A percentile compares a stretch with the other conserved stretches of the same genome.
Evolutionary conservation across 352 stramenopile genomes (phyloP).

Genomic region (Pythium biforme): DNA sequence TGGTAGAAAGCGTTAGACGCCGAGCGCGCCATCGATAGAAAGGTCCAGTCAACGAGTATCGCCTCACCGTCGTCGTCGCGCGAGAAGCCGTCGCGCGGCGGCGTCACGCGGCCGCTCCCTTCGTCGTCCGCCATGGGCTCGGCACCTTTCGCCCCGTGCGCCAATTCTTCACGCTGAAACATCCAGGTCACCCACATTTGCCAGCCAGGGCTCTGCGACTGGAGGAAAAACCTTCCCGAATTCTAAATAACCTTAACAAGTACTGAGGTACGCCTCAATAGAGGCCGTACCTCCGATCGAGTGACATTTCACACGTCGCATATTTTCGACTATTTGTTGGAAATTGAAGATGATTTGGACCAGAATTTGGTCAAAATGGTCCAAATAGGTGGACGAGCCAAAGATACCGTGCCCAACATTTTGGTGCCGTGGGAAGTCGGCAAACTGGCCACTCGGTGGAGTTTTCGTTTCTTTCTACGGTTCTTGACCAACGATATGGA

Average conservation of each 20-base stretch:
- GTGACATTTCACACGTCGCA: no score
- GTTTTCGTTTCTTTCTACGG: background rate
- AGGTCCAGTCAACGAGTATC: background rate
- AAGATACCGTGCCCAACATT: no score
- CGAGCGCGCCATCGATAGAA: conserved; percentile 1
- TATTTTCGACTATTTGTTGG: no score
- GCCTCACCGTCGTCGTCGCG: conserved; percentile 14
- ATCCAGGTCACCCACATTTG: conserved; percentile 5
- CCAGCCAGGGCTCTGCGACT: no score
- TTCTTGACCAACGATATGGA: background rate
- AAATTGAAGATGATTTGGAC: no score
- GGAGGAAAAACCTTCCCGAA: no score
- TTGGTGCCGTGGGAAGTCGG: no score
- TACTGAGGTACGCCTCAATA: no score
- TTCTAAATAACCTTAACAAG: no score
- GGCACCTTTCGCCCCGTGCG: background rate
- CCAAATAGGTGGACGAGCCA: no score
- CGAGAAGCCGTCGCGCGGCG: conserved; percentile 5
- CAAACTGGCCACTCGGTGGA: background rate
- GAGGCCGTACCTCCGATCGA: no score
- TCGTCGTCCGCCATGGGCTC: conserved; percentile 10
- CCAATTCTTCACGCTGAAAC: conserved; percentile 14
- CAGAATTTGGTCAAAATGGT: background rate
- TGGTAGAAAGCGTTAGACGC: conserved; percentile 11
- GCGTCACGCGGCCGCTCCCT: conserved; percentile 18